Base-by-base conservation (phyloP, 768 basidiomycete genomes). In the Imleria badia region DNA sequence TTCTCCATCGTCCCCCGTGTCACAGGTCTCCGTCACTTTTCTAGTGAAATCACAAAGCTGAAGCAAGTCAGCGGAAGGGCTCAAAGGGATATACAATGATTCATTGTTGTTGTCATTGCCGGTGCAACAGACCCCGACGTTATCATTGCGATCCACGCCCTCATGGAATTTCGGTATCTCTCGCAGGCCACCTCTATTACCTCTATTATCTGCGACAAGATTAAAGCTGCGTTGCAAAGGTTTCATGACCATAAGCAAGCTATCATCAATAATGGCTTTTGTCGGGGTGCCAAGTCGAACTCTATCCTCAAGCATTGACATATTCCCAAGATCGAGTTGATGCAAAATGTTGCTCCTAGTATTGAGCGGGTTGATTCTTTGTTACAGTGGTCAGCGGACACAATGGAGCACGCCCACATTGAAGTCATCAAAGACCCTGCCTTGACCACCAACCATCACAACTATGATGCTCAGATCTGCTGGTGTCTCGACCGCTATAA, bases 311-410 rank as follows among this genome's bases (percentile, higher is more conserved):
- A 71, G 8, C 56, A 77, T 48, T 79, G 70, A 61, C 46, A 70
- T 17, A 78, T 80, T 39, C 76, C 73, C 2, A 81, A 81, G 56
- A 43, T n/a, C n/a, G n/a, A n/a, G n/a, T n/a, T n/a, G n/a, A n/a
- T n/a, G n/a, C n/a, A n/a, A 20, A 44, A 8, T 26, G 34, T 52
- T 11, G 17, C 7, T 44, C 35, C 51, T 4, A 52, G 43, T 19
- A 41, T 52, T 4, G 6, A 20, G 11, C 7, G 3, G 14, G 26
- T 52, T 13, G 43, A 35, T 11, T 38, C 43, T 9, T 13, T 38
- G 15, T n/a, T 52, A 20, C 51, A 45, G 20, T 52, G 51, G 43
- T 45, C 51, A 11, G 50, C 50, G 10, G 50, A 44, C 34, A 51
- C 19, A 4, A 22, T n/a, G n/a, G n/a, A n/a, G n/a, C n/a, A n/a